These are phyloP conservation scores for Curvularia hawaiiensis DNA, from an alignment of 2,329 filamentous ascomycete genomes.

Conservation along the genomic window DNA sequence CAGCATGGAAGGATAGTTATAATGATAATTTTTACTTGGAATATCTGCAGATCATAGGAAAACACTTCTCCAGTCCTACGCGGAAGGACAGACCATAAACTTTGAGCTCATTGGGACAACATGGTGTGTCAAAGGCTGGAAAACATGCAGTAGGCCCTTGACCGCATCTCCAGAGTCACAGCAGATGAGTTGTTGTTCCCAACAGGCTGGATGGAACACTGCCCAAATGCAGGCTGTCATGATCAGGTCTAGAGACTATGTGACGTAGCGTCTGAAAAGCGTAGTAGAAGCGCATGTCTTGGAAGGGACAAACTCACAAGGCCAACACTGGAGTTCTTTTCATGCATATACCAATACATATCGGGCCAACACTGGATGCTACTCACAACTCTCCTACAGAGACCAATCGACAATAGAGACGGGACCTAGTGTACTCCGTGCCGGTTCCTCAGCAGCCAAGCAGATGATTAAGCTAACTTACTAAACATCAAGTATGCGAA, in stretches of 20 bases:
- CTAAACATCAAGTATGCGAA: neutral
- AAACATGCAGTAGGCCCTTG: neutral
- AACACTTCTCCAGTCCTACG: neutral
- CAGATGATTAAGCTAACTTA: slow-evolving; percentile 4
- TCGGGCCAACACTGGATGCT: neutral
- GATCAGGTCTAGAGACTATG: neutral
- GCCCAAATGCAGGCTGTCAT: too few relatives aligned
- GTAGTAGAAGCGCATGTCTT: neutral
- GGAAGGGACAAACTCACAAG: neutral
- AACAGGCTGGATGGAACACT: neutral
- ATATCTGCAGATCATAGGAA: neutral
- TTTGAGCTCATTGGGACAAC: neutral
- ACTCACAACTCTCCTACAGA: neutral
- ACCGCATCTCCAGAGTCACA: neutral
- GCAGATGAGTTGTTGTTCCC: neutral
- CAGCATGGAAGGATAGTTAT: neutral
- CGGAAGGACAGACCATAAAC: neutral
- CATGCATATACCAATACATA: neutral
- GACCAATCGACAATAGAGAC: neutral
- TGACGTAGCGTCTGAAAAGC: neutral
- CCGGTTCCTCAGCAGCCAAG: neutral
- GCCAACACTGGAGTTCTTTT: neutral
- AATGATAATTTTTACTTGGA: neutral
- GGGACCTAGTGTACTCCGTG: neutral
- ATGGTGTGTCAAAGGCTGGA: neutral